Conservation (phyloP, 2,329 filamentous ascomycete genomes). For the Alternaria sp. region DNA sequence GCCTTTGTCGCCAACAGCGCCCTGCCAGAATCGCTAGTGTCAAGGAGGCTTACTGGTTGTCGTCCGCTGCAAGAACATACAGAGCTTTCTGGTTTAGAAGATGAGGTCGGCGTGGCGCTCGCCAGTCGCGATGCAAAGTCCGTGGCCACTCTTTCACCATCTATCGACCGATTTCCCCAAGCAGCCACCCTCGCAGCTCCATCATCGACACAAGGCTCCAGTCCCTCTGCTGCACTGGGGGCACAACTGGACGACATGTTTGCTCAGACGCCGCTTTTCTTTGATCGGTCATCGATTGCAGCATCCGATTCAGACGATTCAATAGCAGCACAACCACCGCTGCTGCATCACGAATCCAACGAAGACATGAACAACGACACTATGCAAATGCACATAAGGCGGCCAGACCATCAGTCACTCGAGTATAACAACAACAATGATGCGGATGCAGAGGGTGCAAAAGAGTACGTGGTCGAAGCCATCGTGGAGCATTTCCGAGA, state of each 20-base stretch:
- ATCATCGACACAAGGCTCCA: constrained; percentile 5
- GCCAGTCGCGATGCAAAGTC: constrained; percentile 17
- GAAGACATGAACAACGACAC: not conserved
- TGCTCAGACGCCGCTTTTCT: not conserved
- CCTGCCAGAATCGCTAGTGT: constrained; percentile 32
- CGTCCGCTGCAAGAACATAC: constrained; percentile 9
- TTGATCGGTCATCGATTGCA: not conserved
- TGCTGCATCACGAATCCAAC: not conserved
- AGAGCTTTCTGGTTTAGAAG: constrained; percentile 17
- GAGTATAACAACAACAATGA: constrained; percentile 1
- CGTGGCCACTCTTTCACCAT: constrained; percentile 14
- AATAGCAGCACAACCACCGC: constrained; percentile 10
- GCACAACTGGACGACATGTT: not conserved
- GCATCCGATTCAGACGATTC: constrained; percentile 8
- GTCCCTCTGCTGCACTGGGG: not conserved
- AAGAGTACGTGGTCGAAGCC: constrained; percentile 44
- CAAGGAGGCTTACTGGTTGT: constrained; percentile 13
- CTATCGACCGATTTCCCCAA: constrained; percentile 4
- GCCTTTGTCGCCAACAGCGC: constrained; percentile 47
- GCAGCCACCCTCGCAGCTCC: constrained; percentile 5
- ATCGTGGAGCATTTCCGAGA: constrained; percentile 40
- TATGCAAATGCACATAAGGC: not conserved
- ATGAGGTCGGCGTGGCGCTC: constrained; percentile 7
- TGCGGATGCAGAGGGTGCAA: constrained; percentile 18
- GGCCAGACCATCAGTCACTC: not conserved